Evolutionary conservation across 2,329 filamentous ascomycete genomes (phyloP), one percentile per base, ranked within the genome.

Genomic region (Colletotrichum chrysophilum): DNA sequence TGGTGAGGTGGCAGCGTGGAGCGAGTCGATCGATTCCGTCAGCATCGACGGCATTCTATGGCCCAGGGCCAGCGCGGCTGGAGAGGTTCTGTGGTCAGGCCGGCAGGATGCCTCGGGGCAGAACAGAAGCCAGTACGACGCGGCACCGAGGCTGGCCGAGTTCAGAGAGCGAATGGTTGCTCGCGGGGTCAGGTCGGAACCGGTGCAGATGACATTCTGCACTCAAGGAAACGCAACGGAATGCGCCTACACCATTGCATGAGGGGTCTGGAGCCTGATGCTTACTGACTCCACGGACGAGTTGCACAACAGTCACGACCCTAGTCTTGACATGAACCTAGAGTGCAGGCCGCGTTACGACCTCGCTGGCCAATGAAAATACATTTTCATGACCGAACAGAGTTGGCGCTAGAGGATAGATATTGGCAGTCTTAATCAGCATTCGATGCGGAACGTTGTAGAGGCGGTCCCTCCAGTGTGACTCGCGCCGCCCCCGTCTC

Each of bases 1-100:
- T 60, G 96, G 95, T 30, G 96, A 98, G 86, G 91, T 93, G 18
- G 94, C 94, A 71, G 90, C 95, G 74, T 98, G 95, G 95, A 91
- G 90, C 77, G 96, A 98, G 86, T 93, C 93, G n/a, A 89, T 90
- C 76, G 96, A 98, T 83, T 85, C 91, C 4, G 86, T 91, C n/a
- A 96, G 93, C 82, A 83, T 98, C 16, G 95, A 98, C 85, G 86
- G 87, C 43, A 91, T 94, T 83, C 85, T 96, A 10, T 98, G 95
- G 95, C 95, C 95, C 9, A 89, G 95, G 7, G 92, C 91, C 2
- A 90, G 90, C 67, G 95, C 94, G 0, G 94, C 93, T 1, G 94
- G 90, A 30, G 95, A 97, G 85, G 92, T 96, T 2, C 88, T 96
- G 62, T 98, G 95, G 95, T 94, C 92, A 55, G 95, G 95, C 67